Evolutionary conservation across 2,329 filamentous ascomycete genomes (phyloP), one percentile per base, ranked within the genome.

Genomic region (Ustulina deusta): DNA sequence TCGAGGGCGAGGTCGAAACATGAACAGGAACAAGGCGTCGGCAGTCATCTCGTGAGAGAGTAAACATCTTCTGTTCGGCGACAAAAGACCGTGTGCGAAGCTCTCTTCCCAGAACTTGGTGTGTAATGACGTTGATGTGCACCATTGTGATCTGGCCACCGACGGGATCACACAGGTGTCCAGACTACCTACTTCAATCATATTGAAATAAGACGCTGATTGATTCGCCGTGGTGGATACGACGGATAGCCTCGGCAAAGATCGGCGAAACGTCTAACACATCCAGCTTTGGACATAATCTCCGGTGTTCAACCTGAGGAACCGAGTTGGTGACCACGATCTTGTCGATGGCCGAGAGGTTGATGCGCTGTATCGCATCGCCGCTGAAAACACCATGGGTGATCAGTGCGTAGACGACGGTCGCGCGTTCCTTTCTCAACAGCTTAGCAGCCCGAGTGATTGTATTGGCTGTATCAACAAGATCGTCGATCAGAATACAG

Each of bases 161-260:
- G 5, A 20, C 20, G 51, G 42, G 27, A 34, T 44, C 25, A 22
- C 49, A 40, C n/a, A 32, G 7, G 11, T 57, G n/a, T 11, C 38
- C 11, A 40, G 25, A 22, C 42, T 63, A 55, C 25, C 42, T 63
- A 55, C 25, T 61, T 79, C 76, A 94, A 78, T 93, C 91, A 80
- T 93, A 91, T 78, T 94, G 91, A 81, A 99, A 99, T 59, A 99
- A 86, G 69, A 96, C 93, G 79, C 94, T 97, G 82, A 99, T 97
- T 77, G 93, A 97, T 83, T 99, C 96, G 76, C 96, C 96, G 80
- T 98, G 94, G 81, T 99, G 96, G 66, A 98, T 95, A 70, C 96
- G 90, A 71, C 96, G 92, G 74, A 98, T 97, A 58, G 96, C 93
- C 86, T 98, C 95, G 67, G 93, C 94, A 79, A 98, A 97, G 66